phyloP scores from a whole-genome alignment of 2,329 filamentous ascomycete species.

The Colletotrichum godetiae region DNA sequence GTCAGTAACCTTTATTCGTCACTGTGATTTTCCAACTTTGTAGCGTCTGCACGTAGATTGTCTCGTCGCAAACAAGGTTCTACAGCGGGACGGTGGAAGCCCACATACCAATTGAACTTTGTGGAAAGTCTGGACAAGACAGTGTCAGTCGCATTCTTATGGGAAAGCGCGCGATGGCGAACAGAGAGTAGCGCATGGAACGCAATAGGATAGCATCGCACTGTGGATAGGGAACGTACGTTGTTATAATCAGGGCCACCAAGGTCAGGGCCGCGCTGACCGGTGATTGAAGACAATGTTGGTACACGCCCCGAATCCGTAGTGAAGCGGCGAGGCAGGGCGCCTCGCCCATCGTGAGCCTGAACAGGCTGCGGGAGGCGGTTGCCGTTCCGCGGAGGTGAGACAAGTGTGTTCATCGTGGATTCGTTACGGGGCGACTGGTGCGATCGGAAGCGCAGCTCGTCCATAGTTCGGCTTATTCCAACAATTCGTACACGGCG shows the following conservation, averaged over 20 bases:
- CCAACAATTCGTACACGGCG: slow-evolving; percentile 56
- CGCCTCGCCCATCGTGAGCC: slow-evolving; percentile 77
- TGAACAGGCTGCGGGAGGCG: slow-evolving; percentile 67
- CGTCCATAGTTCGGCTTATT: slow-evolving; percentile 71
- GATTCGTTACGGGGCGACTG: slow-evolving; percentile 82
- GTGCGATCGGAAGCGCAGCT: slow-evolving; percentile 81
- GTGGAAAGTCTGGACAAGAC: slow-evolving; percentile 66
- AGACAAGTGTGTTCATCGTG: slow-evolving; percentile 79
- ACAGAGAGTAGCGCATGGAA: not conserved
- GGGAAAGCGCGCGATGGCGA: not conserved
- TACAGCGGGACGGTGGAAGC: not conserved
- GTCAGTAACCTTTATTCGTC: slow-evolving; percentile 48
- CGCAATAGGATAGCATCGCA: not conserved
- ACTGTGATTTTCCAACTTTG: not conserved
- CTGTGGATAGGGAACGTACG: slow-evolving; percentile 43
- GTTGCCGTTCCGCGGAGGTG: slow-evolving; percentile 77
- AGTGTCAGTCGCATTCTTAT: slow-evolving; percentile 24
- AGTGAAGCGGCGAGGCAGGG: slow-evolving; percentile 91
- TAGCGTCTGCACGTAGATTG: not conserved
- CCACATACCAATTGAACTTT: slow-evolving; percentile 81
- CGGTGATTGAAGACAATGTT: slow-evolving; percentile 74
- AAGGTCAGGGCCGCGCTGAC: slow-evolving; percentile 59
- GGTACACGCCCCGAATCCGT: slow-evolving; percentile 88
- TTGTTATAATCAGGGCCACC: slow-evolving; percentile 61
- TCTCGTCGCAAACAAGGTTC: not conserved